These are phyloP conservation scores for Endocarpon pusillum DNA, from an alignment of 495 filamentous ascomycete genomes.

Conservation along the genomic window DNA sequence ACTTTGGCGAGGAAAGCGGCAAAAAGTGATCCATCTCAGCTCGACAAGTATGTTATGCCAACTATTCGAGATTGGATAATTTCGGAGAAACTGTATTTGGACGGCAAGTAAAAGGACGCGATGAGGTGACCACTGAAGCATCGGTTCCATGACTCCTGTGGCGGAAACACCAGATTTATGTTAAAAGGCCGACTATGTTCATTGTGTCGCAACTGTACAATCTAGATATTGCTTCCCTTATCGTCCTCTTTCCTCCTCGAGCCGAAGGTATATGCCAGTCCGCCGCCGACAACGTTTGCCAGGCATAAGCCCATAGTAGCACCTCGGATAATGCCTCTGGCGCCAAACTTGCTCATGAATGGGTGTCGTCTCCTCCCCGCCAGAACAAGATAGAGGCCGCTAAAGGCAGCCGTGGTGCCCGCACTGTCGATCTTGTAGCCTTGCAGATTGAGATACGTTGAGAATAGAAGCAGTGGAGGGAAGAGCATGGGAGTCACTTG, in stretches of 20 bases:
- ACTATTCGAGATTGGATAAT: slow-evolving; percentile 42
- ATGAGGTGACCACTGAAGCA: no score
- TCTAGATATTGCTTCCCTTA: slow-evolving; percentile 8
- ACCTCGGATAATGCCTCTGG: slow-evolving; percentile 53
- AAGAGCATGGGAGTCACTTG: slow-evolving; percentile 64
- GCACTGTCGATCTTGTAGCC: slow-evolving; percentile 68
- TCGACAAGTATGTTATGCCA: slow-evolving; percentile 46
- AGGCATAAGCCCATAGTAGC: slow-evolving; percentile 52
- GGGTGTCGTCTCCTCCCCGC: slow-evolving; percentile 47
- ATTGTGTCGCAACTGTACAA: slow-evolving; percentile 1
- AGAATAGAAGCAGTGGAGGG: slow-evolving; percentile 69
- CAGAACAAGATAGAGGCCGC: slow-evolving; percentile 64
- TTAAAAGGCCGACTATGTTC: no score
- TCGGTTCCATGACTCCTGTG: no score
- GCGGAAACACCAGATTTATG: no score
- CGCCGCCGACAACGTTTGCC: slow-evolving; percentile 53
- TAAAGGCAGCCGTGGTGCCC: slow-evolving; percentile 73
- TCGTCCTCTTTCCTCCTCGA: slow-evolving; percentile 37
- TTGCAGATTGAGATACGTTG: slow-evolving; percentile 65
- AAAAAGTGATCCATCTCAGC: slow-evolving; percentile 29
- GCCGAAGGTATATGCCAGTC: slow-evolving; percentile 51
- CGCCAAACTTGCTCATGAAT: slow-evolving; percentile 42
- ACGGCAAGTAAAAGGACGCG: no score
- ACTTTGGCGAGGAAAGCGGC: slow-evolving; percentile 59
- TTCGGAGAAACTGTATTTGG: slow-evolving; percentile 20